phyloP scores from a whole-genome alignment of 2,329 filamentous ascomycete genomes.

The Pestalotiopsis sp. region DNA sequence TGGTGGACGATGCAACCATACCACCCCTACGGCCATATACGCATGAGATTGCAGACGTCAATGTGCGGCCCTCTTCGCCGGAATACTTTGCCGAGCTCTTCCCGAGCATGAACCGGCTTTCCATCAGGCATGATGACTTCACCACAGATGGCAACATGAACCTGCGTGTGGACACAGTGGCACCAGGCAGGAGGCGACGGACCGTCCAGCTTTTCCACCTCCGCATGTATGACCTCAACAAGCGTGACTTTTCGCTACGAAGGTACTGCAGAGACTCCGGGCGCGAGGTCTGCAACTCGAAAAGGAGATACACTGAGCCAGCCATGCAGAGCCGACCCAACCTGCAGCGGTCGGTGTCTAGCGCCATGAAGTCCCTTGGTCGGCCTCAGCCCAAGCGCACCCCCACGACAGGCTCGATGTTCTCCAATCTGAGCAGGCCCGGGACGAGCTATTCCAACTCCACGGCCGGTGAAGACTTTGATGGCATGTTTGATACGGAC shows the following conservation, averaged over 20 bases:
- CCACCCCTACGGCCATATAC: conserved; percentile 59
- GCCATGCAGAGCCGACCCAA: conserved; percentile 36
- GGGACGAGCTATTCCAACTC: conserved; percentile 35
- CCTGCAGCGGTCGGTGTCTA: conserved; percentile 48
- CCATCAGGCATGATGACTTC: conserved; percentile 86
- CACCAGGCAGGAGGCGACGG: conserved; percentile 64
- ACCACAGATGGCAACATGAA: conserved; percentile 97
- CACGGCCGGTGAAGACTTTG: conserved; percentile 32
- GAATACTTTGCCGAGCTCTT: conserved; percentile 83
- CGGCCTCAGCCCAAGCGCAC: conserved; percentile 36
- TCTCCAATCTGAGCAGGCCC: conserved; percentile 31
- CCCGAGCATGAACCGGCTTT: conserved; percentile 77
- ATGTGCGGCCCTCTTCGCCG: conserved; percentile 75
- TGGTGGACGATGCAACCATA: conserved; percentile 39
- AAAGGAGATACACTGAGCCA: conserved; percentile 65
- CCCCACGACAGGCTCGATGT: conserved; percentile 32
- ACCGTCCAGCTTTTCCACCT: conserved; percentile 84
- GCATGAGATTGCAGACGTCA: conserved; percentile 61
- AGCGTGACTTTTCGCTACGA: conserved; percentile 84
- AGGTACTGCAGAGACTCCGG: conserved; percentile 92
- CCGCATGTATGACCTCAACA: conserved; percentile 87
- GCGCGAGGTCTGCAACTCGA: conserved; percentile 86
- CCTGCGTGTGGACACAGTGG: conserved; percentile 79
- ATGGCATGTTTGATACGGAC: conserved; percentile 25
- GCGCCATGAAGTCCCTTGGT: conserved; percentile 47